Conservation (phyloP, 352 stramenopile species). For the Phytophthora fragariaefolia region DNA sequence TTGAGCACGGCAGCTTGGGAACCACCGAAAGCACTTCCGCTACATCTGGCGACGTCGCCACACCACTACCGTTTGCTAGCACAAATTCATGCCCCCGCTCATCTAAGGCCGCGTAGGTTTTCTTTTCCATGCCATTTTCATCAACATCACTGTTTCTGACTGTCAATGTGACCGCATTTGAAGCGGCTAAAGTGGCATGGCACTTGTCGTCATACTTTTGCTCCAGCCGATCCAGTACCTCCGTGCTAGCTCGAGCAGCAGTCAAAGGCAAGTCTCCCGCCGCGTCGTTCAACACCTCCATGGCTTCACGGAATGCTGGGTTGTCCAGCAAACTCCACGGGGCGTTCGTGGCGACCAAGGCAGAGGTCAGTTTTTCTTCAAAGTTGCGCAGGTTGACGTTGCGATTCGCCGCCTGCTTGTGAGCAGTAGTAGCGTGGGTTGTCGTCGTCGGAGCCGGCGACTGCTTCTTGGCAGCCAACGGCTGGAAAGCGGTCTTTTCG, state of each 20-base stretch:
- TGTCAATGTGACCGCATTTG: conserved; percentile 21
- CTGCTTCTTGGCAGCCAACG: background rate
- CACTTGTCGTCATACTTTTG: conserved; percentile 36
- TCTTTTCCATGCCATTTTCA: conserved; percentile 2
- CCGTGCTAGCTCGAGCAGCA: conserved; percentile 23
- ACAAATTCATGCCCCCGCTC: conserved; percentile 40
- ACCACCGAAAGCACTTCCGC: conserved; percentile 16
- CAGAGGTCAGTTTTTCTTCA: conserved; percentile 44
- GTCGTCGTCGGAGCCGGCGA: background rate
- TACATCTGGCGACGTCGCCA: conserved; percentile 8
- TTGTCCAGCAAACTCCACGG: conserved; percentile 44
- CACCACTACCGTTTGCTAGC: conserved; percentile 17
- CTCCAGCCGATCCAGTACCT: conserved; percentile 35
- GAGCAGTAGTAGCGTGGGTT: too few species aligned
- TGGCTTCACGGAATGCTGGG: conserved; percentile 32
- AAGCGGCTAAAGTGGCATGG: conserved; percentile 24
- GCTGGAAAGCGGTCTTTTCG: conserved; percentile 9
- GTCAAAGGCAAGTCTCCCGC: conserved; percentile 38
- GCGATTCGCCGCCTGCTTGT: too few species aligned
- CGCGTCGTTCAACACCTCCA: conserved; percentile 23
- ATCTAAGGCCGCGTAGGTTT: conserved; percentile 28
- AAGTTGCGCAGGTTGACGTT: conserved; percentile 21
- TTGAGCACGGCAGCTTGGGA: conserved; percentile 12
- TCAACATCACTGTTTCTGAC: conserved; percentile 12
- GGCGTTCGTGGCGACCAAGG: conserved; percentile 29